These are phyloP conservation scores for Russula ochroleuca DNA, from an alignment of 768 basidiomycete genomes.

Conservation along the genomic window DNA sequence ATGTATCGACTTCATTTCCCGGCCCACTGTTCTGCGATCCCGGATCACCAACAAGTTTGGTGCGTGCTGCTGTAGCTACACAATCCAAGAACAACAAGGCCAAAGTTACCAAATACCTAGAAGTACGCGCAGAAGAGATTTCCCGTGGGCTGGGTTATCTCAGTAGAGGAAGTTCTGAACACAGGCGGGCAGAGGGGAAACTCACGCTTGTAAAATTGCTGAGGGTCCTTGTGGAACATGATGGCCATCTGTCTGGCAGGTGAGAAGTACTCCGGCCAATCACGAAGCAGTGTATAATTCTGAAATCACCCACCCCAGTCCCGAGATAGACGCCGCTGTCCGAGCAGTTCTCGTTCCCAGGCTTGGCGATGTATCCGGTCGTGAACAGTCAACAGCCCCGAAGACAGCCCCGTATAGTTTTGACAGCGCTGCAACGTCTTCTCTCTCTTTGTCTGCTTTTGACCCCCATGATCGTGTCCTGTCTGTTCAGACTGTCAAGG, in stretches of 20 bases:
- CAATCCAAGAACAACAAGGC: constrained; percentile 82
- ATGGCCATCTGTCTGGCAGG: constrained; percentile 85
- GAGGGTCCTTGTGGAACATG: constrained; percentile 79
- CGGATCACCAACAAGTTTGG: constrained; percentile 59
- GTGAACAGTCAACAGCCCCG: constrained; percentile 20
- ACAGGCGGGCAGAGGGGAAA: constrained; percentile 67
- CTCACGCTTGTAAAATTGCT: constrained; percentile 69
- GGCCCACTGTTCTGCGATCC: constrained; percentile 84
- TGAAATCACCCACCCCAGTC: constrained; percentile 36
- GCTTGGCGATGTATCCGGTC: constrained; percentile 34
- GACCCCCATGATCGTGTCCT: constrained; percentile 48
- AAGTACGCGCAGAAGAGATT: constrained; percentile 70
- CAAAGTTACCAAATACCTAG: constrained; percentile 70
- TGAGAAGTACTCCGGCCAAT: constrained; percentile 39
- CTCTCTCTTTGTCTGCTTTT: constrained; percentile 27
- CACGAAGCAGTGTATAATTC: constrained; percentile 1
- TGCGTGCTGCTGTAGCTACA: constrained; percentile 53
- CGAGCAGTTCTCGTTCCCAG: constrained; percentile 67
- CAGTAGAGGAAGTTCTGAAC: constrained; percentile 46
- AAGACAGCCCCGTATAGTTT: constrained; percentile 19
- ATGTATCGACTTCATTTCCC: constrained; percentile 60
- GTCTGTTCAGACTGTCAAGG: constrained; percentile 53
- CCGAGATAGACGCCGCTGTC: constrained; percentile 68
- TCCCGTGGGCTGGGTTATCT: constrained; percentile 72
- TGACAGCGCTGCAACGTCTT: constrained; percentile 16